Base-by-base conservation (phyloP, 768 basidiomycete genomes). In the Kwoniella shandongensis region DNA sequence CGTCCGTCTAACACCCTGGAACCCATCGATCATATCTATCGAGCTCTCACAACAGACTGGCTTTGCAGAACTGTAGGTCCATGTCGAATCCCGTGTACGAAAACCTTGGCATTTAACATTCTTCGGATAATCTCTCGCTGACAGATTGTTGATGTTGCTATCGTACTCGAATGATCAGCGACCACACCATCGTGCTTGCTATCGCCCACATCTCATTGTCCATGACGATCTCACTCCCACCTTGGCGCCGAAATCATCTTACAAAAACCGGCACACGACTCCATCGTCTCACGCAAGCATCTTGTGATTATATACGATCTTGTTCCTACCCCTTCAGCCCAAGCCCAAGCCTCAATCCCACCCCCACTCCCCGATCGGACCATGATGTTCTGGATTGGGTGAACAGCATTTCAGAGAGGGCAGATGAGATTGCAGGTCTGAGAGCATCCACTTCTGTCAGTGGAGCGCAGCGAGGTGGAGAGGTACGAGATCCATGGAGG, bases 261-360 rank as follows among this genome's bases (percentile, higher is more conserved):
- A 32, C 32, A 2, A 38, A 45, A 8, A 15, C 35, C 6, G 52
- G 52, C 35, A 45, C 52, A 20, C 44, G 52, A 22, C 13, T 54
- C 15, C 46, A 54, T 23, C 32, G 44, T 36, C 25, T 54, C 12
- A 35, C 52, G 1, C 44, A 44, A 45, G 52, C 52, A 13, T 44
- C 52, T 44, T 54, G 52, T 26, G 52, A 54, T 38, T 54, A 54
- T 29, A 35, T 54, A n/a, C n/a, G n/a, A n/a, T n/a, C n/a, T n/a
- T n/a, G n/a, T n/a, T n/a, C n/a, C n/a, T n/a, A n/a, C n/a, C n/a
- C n/a, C n/a, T n/a, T n/a, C n/a, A n/a, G n/a, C n/a, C n/a, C n/a
- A n/a, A n/a, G n/a, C n/a, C n/a, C n/a, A n/a, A n/a, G n/a, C n/a
- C n/a, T n/a, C n/a, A n/a, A n/a, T n/a, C n/a, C n/a, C n/a, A n/a